phyloP scores from a whole-genome alignment of 202 grass and related monocot species.

The Saccharum hybrid region DNA sequence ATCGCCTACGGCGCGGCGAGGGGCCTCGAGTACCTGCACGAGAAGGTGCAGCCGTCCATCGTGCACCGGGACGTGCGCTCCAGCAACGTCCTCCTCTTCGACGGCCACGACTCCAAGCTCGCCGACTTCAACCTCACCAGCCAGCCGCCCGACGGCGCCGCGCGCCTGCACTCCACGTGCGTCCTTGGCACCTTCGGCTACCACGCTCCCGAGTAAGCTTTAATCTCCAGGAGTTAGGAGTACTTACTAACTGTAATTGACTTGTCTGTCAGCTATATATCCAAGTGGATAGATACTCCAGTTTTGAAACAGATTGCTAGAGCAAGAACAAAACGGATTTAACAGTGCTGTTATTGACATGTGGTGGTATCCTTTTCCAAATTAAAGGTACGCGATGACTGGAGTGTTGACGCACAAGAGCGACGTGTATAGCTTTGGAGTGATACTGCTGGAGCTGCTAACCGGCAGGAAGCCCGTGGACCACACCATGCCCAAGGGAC shows the following conservation, averaged over 20 bases:
- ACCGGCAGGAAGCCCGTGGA: conserved; percentile 86
- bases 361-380: not conserved
- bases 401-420: conserved; percentile 77
- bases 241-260: no score
- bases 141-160: conserved; percentile 58
- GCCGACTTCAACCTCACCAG: conserved; percentile 57
- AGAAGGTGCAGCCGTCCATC: conserved; percentile 59
- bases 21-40: conserved; percentile 63
- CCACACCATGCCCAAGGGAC: conserved; percentile 83
- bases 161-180: conserved; percentile 56
- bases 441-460: conserved; percentile 71
- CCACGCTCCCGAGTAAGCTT: conserved; percentile 55
- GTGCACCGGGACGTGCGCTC: conserved; percentile 64
- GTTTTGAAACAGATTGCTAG: no score
- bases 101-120: conserved; percentile 56
- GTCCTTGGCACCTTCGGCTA: conserved; percentile 66
- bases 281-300: no score
- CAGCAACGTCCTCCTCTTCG: conserved; percentile 66
- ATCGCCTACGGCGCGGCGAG: conserved; percentile 62
- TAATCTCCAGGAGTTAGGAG: no score
- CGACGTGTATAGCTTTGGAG: conserved; percentile 80
- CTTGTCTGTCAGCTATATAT: no score
- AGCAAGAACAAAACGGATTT: not conserved
- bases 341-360: not conserved
- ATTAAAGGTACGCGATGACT: conserved; percentile 71